phyloP scores from a whole-genome alignment of 164 flowering plant species.

The Cinnamomum micranthum region DNA sequence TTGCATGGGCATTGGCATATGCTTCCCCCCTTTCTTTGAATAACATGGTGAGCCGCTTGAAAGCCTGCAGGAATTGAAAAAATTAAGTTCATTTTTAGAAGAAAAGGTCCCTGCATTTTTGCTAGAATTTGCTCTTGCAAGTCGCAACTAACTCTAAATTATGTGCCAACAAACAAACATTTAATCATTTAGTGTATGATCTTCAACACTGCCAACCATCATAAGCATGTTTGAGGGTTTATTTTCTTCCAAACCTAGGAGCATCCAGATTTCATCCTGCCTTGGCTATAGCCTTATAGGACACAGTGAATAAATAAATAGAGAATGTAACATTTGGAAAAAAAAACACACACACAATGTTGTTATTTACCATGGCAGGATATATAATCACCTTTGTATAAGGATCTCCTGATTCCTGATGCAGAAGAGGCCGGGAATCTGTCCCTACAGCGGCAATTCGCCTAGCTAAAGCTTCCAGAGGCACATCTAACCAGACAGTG shows the following conservation, averaged over 20 bases:
- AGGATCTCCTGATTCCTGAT: constrained; percentile 68
- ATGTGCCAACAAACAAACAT: too few relatives aligned
- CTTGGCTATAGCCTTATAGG: not conserved
- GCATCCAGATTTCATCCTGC: not conserved
- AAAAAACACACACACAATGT: too few relatives aligned
- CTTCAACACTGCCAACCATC: too few relatives aligned
- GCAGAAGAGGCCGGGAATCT: constrained; percentile 84
- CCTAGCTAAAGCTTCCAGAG: constrained; percentile 76
- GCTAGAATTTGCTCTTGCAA: not conserved
- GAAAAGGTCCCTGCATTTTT: not conserved
- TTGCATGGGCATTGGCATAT: constrained; percentile 67
- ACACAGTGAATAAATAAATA: too few relatives aligned
- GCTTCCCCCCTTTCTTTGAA: constrained; percentile 62
- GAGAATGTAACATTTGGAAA: too few relatives aligned
- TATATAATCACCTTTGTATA: constrained; percentile 51
- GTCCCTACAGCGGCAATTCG: constrained; percentile 88
- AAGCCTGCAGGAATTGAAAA: constrained; percentile 39
- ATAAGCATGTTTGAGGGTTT: not conserved
- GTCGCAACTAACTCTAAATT: not conserved
- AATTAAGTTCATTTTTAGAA: not conserved
- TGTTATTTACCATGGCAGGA: not conserved
- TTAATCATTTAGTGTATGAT: too few relatives aligned
- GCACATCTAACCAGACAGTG: constrained; percentile 91
- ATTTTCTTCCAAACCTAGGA: not conserved
- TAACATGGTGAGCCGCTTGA: constrained; percentile 47